phyloP scores from a whole-genome alignment of 768 basidiomycete species.

The Mycena maculata region DNA sequence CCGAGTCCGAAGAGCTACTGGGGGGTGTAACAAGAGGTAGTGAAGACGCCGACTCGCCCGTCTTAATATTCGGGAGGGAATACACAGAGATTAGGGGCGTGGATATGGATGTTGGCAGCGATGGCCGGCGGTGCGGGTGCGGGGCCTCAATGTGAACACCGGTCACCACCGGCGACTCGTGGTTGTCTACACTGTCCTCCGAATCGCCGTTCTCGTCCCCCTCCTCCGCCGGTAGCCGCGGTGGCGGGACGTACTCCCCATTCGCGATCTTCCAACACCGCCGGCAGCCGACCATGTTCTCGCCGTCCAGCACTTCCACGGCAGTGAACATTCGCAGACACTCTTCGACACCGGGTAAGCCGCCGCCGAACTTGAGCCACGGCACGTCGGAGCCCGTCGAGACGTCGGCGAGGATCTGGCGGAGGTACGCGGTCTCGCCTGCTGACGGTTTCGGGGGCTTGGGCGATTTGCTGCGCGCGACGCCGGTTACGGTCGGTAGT shows the following conservation, averaged over 20 bases:
- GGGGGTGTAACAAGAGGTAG: constrained; percentile 41
- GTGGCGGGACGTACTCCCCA: constrained; percentile 57
- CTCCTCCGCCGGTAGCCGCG: constrained; percentile 38
- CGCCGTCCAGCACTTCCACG: constrained; percentile 93
- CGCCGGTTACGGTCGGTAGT: constrained; percentile 27
- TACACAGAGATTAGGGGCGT: constrained; percentile 53
- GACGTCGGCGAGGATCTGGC: constrained; percentile 75
- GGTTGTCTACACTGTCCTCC: constrained; percentile 45
- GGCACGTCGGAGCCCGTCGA: constrained; percentile 39
- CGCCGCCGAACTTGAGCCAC: constrained; percentile 44
- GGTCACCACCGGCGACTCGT: constrained; percentile 34
- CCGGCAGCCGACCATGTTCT: constrained; percentile 94
- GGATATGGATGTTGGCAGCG: constrained; percentile 54
- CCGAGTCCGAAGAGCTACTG: constrained; percentile 34
- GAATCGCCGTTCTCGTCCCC: constrained; percentile 47
- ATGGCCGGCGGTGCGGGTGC: constrained; percentile 35
- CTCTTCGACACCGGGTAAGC: constrained; percentile 76
- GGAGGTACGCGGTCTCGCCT: constrained; percentile 75
- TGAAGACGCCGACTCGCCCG: constrained; percentile 46
- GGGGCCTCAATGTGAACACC: constrained; percentile 23
- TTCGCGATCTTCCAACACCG: constrained; percentile 94
- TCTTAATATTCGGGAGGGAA: constrained; percentile 41
- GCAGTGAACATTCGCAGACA: constrained; percentile 89
- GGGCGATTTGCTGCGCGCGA: constrained; percentile 53
- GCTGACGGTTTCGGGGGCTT: constrained; percentile 65